Evolutionary conservation across 805 yeast genomes (phyloP).

Genomic region (Candida quercuum): DNA sequence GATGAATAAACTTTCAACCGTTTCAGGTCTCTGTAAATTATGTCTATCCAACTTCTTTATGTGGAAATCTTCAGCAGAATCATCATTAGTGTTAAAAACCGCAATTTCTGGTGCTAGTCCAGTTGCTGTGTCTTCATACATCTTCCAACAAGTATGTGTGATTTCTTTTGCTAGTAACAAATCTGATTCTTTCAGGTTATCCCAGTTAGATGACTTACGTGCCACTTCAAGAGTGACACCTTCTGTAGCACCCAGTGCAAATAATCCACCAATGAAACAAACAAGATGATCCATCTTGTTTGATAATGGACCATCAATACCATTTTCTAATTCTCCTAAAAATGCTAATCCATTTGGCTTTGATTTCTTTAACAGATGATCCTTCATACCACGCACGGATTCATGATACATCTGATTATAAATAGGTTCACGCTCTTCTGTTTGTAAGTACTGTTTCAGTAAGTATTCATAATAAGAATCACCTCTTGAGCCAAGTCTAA

Average conservation of each 20-base stretch:
- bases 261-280: conserved; percentile 84
- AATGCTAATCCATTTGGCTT: conserved; percentile 58
- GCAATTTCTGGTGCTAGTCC: conserved; percentile 90
- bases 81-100: conserved; percentile 60
- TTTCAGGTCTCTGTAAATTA: conserved; percentile 89
- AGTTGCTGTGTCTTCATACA: conserved; percentile 68
- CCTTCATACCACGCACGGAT: conserved; percentile 71
- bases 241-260: conserved; percentile 84
- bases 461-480: conserved; percentile 91
- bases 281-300: conserved; percentile 90
- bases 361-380: conserved; percentile 55
- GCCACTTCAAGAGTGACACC: conserved; percentile 60
- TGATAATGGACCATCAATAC: conserved; percentile 54
- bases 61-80: conserved; percentile 46
- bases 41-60: conserved; percentile 73
- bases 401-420: conserved; percentile 75
- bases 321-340: conserved; percentile 73
- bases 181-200: conserved; percentile 51
- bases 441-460: conserved; percentile 79
- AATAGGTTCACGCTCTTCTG: conserved; percentile 51
- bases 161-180: conserved; percentile 67
- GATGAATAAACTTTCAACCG: conserved; percentile 82
- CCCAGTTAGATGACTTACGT: conserved; percentile 51
- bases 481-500: conserved; percentile 86
- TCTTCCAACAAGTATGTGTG: conserved; percentile 75